Percentiles rank a stretch among this genome's conserved stretches.
These are phyloP conservation scores for Saccharomyces pastorianus DNA, from an alignment of 1,139 yeast genomes.

Conservation along the genomic window DNA sequence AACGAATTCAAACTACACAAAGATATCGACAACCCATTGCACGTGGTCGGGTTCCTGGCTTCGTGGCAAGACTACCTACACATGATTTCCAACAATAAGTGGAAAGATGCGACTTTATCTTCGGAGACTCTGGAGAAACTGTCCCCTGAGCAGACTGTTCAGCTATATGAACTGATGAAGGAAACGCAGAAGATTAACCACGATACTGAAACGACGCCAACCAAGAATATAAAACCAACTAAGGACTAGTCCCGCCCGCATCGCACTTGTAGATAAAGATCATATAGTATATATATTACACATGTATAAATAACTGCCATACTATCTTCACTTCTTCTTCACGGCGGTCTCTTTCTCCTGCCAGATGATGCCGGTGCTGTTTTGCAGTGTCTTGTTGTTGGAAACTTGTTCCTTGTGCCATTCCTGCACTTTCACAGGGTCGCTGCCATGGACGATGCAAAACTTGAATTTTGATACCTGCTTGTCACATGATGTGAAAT, in stretches of 20 bases:
- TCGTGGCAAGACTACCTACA: conserved; percentile 91
- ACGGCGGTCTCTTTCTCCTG: conserved; percentile 29
- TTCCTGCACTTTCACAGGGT: conserved; percentile 51
- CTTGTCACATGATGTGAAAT: conserved; percentile 58
- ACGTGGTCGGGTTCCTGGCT: conserved; percentile 84
- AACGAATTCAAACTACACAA: conserved; percentile 87
- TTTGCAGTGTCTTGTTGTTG: conserved; percentile 47
- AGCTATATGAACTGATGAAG: conserved; percentile 63
- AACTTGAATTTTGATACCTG: conserved; percentile 74
- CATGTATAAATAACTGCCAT: background rate
- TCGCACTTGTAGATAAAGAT: background rate
- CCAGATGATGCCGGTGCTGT: conserved; percentile 84
- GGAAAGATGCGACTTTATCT: conserved; percentile 67
- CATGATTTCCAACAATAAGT: conserved; percentile 62
- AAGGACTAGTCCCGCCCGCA: background rate
- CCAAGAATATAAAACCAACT: background rate
- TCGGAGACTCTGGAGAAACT: conserved; percentile 63
- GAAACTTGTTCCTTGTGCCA: conserved; percentile 60
- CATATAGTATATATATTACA: background rate
- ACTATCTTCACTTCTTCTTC: background rate
- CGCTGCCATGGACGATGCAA: conserved; percentile 53
- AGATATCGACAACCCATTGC: conserved; percentile 76
- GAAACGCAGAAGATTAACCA: conserved; percentile 39
- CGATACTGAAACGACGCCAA: background rate
- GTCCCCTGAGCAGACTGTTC: conserved; percentile 91